Percentiles rank a stretch among this genome's conserved stretches.
These are phyloP conservation scores for Gorgonomyces haynaldii DNA, from an alignment of 192 early-diverging fungal genomes.

Conservation along the genomic window DNA sequence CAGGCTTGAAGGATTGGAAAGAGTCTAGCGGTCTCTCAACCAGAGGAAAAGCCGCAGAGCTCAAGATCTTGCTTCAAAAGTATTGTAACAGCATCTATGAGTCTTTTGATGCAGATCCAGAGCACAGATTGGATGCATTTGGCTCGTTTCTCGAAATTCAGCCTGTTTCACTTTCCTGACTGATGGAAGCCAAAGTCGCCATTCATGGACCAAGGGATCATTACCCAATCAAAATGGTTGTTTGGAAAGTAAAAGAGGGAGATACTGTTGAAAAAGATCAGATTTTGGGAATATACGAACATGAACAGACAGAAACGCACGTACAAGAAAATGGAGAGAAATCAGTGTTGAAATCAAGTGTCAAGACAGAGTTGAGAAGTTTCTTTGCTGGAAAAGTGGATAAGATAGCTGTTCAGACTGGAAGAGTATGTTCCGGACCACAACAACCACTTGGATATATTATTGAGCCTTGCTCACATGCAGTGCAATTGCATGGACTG, in stretches of 20 bases:
- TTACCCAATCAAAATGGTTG: constrained; percentile 18
- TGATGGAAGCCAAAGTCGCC: too few relatives aligned
- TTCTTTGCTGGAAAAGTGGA: not conserved
- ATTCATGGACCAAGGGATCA: too few relatives aligned
- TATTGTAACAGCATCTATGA: too few relatives aligned
- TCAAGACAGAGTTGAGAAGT: constrained; percentile 2
- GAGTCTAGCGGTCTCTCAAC: too few relatives aligned
- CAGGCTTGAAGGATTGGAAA: too few relatives aligned
- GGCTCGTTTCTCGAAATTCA: too few relatives aligned
- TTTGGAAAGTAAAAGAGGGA: constrained; percentile 7
- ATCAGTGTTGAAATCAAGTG: not conserved
- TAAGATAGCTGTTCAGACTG: not conserved
- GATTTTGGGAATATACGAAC: constrained; percentile 19
- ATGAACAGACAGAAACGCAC: too few relatives aligned
- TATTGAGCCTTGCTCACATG: constrained; percentile 58
- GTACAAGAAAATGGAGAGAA: not conserved
- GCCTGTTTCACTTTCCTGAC: too few relatives aligned
- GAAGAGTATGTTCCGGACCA: not conserved
- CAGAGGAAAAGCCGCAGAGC: too few relatives aligned
- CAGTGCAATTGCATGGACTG: constrained; percentile 60
- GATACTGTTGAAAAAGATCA: constrained; percentile 12
- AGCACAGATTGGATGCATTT: too few relatives aligned
- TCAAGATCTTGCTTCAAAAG: too few relatives aligned
- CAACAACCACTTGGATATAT: constrained; percentile 16
- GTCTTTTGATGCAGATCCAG: too few relatives aligned